phyloP scores from a whole-genome alignment of 345 rosid species.

The Durio zibethinus region DNA sequence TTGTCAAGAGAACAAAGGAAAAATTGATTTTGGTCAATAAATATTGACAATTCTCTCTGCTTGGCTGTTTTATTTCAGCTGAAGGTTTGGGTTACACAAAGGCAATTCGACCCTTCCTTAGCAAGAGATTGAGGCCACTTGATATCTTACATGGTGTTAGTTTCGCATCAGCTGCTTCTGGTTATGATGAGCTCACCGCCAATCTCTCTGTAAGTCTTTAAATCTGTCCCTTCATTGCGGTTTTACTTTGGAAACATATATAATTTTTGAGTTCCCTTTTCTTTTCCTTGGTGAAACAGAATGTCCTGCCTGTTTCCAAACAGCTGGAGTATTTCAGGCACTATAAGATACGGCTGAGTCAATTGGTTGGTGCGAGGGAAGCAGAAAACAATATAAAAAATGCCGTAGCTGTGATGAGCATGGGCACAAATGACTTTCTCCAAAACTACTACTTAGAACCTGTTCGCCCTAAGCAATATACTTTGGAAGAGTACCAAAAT shows the following conservation, averaged over 20 bases:
- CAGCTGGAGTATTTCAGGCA: constrained; percentile 62
- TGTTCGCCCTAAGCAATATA: constrained; percentile 54
- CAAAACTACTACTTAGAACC: constrained; percentile 74
- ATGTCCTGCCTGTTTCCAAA: constrained; percentile 54
- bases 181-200: constrained; percentile 84
- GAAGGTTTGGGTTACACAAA: constrained; percentile 60
- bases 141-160: constrained; percentile 72
- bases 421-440: constrained; percentile 89
- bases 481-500: constrained; percentile 45
- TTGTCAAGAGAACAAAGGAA: no score
- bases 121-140: constrained; percentile 40
- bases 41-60: no score
- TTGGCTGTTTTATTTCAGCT: constrained; percentile 31
- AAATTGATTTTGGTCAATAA: no score
- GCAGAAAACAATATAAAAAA: constrained; percentile 49
- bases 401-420: constrained; percentile 49
- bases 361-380: constrained; percentile 47
- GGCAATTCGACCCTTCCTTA: constrained; percentile 64
- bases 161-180: constrained; percentile 92
- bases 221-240: neutral
- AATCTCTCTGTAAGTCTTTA: constrained; percentile 57
- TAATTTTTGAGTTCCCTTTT: neutral
- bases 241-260: neutral
- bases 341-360: constrained; percentile 57
- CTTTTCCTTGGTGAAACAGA: constrained; percentile 30